Conservation (phyloP, 768 basidiomycete genomes). For the Boletus barrowsii region DNA sequence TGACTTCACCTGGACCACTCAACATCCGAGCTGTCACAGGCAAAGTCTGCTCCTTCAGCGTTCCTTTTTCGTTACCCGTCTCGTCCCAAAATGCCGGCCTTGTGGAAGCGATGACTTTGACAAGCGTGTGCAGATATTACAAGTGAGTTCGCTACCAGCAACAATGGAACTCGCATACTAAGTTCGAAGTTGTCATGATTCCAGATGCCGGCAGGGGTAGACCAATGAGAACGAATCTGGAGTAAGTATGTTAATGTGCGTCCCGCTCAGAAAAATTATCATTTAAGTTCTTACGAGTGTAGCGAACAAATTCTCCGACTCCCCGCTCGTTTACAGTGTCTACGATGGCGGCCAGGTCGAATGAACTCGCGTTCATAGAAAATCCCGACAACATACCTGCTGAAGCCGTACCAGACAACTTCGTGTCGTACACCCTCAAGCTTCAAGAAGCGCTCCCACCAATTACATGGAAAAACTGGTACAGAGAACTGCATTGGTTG, state of each 20-base stretch:
- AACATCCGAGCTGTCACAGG: neutral
- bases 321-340: neutral
- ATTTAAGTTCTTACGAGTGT: neutral
- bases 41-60: no score
- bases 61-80: neutral
- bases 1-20: no score
- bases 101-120: neutral
- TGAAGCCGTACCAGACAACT: conserved; percentile 3
- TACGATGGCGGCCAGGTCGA: neutral
- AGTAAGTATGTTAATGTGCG: no score
- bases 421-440: conserved; percentile 11
- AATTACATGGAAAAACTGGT: conserved; percentile 13
- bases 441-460: conserved; percentile 5
- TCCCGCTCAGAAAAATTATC: neutral
- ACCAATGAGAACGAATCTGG: neutral
- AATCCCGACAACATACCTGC: conserved; percentile 6
- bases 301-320: neutral
- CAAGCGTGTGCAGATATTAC: no score
- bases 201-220: neutral
- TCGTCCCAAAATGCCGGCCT: neutral
- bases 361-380: neutral
- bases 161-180: neutral
- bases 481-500: conserved; percentile 9
- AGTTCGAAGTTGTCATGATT: neutral
- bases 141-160: neutral